These are phyloP conservation scores for Anastatica hierochuntica DNA, from an alignment of 345 rosid genomes.

Conservation along the genomic window DNA sequence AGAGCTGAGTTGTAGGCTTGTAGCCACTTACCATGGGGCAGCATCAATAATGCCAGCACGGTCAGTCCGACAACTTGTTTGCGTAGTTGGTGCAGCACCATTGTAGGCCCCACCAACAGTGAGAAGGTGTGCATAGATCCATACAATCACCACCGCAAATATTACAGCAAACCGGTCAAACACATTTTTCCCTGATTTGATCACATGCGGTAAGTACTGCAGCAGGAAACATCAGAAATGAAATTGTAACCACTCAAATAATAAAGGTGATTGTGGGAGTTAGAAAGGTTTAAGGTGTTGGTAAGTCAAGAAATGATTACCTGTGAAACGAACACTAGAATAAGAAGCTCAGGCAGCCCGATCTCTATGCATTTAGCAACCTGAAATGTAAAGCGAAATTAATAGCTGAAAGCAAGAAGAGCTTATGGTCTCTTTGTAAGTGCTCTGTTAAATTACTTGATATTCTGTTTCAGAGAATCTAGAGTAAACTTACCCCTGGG, in stretches of 20 bases:
- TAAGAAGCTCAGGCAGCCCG: slow-evolving; percentile 84
- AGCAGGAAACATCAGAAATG: too few species aligned
- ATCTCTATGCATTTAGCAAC: slow-evolving; percentile 97
- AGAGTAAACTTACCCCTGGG: slow-evolving; percentile 65
- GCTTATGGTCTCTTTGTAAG: too few species aligned
- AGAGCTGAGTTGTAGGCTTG: too few species aligned
- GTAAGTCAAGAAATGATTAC: too few species aligned
- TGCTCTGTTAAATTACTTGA: too few species aligned
- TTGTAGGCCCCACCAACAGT: slow-evolving; percentile 98
- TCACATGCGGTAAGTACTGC: slow-evolving; percentile 85
- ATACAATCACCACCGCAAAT: slow-evolving; percentile 65
- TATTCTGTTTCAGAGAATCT: slow-evolving; percentile 2
- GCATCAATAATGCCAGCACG: slow-evolving; percentile 84
- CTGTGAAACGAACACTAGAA: slow-evolving; percentile 81
- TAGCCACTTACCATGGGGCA: slow-evolving; percentile 99
- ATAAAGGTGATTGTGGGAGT: too few species aligned
- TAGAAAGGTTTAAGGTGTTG: too few species aligned
- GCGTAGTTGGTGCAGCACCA: slow-evolving; percentile 54
- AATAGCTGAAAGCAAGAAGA: slow-evolving; percentile 2
- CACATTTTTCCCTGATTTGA: slow-evolving; percentile 41
- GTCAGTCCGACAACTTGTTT: slow-evolving; percentile 86
- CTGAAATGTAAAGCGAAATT: slow-evolving; percentile 30
- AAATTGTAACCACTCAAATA: too few species aligned
- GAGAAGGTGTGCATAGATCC: slow-evolving; percentile 91
- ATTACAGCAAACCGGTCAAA: slow-evolving; percentile 85